Evolutionary conservation across 2,329 filamentous ascomycete genomes (phyloP), one percentile per base, ranked within the genome.

Genomic region (Aspergillus fischeri): DNA sequence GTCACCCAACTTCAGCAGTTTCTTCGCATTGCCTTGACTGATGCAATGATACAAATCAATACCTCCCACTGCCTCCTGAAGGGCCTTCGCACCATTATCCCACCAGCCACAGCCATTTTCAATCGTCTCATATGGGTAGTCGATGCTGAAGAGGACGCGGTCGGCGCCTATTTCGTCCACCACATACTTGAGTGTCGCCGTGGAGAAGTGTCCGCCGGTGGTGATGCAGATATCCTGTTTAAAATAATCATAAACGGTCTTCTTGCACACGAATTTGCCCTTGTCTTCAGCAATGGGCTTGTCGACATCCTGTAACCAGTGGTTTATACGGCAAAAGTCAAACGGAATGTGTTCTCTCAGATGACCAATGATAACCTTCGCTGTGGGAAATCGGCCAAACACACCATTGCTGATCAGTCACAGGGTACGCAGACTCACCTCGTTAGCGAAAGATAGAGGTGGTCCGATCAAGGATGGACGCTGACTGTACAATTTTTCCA

Each of bases 391-490:
- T 14, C 75, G 69, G 59, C 78, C 76, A 55, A 79, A 78, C 7
- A 78, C 72, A 41, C 76, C 77, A 56, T 76, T 77, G 21, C 72
- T 76, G 3, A 77, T 68, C 66, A 78, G 70, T 0, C 76, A 75
- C 3, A 86, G 71, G 0, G 80, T 67, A 66, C 85, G 83, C 1
- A 85, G 75, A 54, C 74, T 79, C 51, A 85, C 81, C 4, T 77
- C 81, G 1, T 83, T 77, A 9, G 81, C 81, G 49, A 85, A 85
- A 54, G 75, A 32, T 78, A 14, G 83, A 74, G 82, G 81, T 9
- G 82, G 81, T 0, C 83, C 84, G 51, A 85, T 72, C 41, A 86
- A 77, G 74, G 78, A 86, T 65, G 79, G 79, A 29, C 83, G 76
- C 60, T 82, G 74, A 14, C 77, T 78, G 74, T 78, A 86, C 2